Conservation (phyloP, 352 stramenopile genomes). For the Pythium dissimile region DNA sequence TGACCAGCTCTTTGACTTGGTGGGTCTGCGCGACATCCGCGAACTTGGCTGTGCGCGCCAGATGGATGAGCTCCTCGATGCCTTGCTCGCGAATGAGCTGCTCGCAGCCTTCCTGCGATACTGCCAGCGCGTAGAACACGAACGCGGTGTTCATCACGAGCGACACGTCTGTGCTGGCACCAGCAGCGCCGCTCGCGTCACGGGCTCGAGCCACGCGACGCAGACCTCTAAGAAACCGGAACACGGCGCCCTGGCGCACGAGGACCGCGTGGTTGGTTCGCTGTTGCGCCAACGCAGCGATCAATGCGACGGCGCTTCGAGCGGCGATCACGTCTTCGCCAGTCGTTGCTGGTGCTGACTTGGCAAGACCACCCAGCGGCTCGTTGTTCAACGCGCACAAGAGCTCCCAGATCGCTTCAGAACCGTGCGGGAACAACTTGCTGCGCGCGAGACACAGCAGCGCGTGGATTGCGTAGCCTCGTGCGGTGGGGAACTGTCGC, state of each 20-base stretch:
- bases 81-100: conserved; percentile 67
- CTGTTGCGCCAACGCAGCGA: conserved; percentile 57
- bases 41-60: conserved; percentile 42
- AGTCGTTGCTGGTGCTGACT: background rate
- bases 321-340: background rate
- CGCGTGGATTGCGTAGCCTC: conserved; percentile 51
- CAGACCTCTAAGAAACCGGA: conserved; percentile 50
- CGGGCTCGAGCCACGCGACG: conserved; percentile 24
- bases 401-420: conserved; percentile 48
- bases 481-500: conserved; percentile 32
- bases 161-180: conserved; percentile 24
- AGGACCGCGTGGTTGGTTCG: conserved; percentile 52
- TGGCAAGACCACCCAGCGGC: background rate
- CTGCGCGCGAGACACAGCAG: conserved; percentile 49
- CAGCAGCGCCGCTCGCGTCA: no score
- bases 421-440: conserved; percentile 52
- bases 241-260: conserved; percentile 52
- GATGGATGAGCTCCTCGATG: conserved; percentile 67
- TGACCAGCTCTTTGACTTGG: conserved; percentile 64
- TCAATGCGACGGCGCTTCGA: conserved; percentile 53
- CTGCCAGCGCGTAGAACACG: conserved; percentile 62
- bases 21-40: conserved; percentile 28
- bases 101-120: conserved; percentile 66
- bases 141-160: conserved; percentile 67
- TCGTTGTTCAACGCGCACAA: conserved; percentile 34